Percentiles rank a stretch among this genome's conserved stretches.
Evolutionary conservation across 2,329 filamentous ascomycete genomes (phyloP).

Genomic region (Aspergillus ochraceus): DNA sequence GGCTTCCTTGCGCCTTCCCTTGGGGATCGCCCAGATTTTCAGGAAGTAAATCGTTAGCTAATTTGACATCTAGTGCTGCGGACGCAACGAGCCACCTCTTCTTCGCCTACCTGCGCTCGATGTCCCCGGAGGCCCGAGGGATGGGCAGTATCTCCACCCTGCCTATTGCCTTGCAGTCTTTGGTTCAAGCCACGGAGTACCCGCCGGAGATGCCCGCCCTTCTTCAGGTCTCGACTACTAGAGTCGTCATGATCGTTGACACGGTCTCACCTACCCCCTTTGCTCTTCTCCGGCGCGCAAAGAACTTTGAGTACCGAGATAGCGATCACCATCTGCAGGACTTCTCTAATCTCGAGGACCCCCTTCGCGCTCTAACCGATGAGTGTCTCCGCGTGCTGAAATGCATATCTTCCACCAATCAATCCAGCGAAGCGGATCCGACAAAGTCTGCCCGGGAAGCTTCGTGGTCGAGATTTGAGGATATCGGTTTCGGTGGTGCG

Average conservation of each 20-base stretch:
- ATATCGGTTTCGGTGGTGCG: constrained; percentile 81
- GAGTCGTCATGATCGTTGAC: constrained; percentile 96
- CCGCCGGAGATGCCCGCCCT: constrained; percentile 77
- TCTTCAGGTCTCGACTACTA: constrained; percentile 77
- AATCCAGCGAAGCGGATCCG: constrained; percentile 71
- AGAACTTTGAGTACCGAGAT: constrained; percentile 93
- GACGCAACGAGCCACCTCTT: constrained; percentile 96
- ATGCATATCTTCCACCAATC: constrained; percentile 84
- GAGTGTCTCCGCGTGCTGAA: constrained; percentile 90
- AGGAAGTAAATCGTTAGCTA: constrained; percentile 23
- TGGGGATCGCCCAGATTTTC: constrained; percentile 1
- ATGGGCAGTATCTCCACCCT: constrained; percentile 79
- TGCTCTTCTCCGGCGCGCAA: constrained; percentile 81
- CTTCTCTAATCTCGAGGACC: constrained; percentile 87
- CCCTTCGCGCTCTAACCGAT: constrained; percentile 82
- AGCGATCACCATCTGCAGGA: constrained; percentile 80
- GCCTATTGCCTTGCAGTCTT: constrained; percentile 84
- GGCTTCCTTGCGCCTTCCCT: background rate
- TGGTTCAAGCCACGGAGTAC: constrained; percentile 91
- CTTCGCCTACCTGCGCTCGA: constrained; percentile 91
- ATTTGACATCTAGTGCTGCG: constrained; percentile 65
- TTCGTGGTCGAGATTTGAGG: constrained; percentile 95
- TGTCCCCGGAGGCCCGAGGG: constrained; percentile 74
- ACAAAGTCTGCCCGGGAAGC: constrained; percentile 77
- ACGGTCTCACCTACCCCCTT: constrained; percentile 94